These are phyloP conservation scores for Aspergillus haitiensis DNA, from an alignment of 495 filamentous ascomycete genomes.

Conservation along the genomic window DNA sequence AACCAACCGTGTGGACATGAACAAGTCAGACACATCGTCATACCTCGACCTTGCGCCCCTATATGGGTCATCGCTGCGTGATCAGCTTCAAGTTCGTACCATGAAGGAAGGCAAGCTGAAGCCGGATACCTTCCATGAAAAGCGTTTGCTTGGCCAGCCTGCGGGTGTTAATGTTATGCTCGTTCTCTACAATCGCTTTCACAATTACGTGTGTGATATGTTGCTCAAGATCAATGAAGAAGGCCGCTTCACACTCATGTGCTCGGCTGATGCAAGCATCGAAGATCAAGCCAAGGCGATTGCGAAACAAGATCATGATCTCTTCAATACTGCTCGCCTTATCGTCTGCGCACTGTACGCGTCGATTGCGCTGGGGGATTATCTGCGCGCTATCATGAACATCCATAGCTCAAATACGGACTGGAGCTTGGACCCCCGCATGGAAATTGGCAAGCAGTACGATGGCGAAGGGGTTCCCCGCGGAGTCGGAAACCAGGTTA, in stretches of 20 bases:
- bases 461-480: not conserved
- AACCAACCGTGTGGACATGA: conserved; percentile 30
- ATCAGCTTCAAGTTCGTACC: conserved; percentile 63
- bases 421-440: not conserved
- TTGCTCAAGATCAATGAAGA: conserved; percentile 53
- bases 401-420: not conserved
- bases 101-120: conserved; percentile 72
- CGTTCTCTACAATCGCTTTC: conserved; percentile 51
- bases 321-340: conserved; percentile 34
- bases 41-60: conserved; percentile 76
- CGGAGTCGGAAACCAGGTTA: not conserved
- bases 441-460: not conserved
- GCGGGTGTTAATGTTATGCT: conserved; percentile 67
- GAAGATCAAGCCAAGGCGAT: conserved; percentile 10
- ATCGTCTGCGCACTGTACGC: conserved; percentile 34
- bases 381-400: conserved; percentile 14
- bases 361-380: conserved; percentile 20
- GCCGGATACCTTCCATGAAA: conserved; percentile 70
- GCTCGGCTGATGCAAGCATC: not conserved
- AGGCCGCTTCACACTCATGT: conserved; percentile 38
- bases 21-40: conserved; percentile 51
- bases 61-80: conserved; percentile 66
- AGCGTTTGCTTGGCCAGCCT: conserved; percentile 65
- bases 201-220: conserved; percentile 46
- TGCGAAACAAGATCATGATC: conserved; percentile 31